Base-by-base conservation (phyloP, 352 stramenopile genomes). In the Globisporangium sylvaticum region DNA sequence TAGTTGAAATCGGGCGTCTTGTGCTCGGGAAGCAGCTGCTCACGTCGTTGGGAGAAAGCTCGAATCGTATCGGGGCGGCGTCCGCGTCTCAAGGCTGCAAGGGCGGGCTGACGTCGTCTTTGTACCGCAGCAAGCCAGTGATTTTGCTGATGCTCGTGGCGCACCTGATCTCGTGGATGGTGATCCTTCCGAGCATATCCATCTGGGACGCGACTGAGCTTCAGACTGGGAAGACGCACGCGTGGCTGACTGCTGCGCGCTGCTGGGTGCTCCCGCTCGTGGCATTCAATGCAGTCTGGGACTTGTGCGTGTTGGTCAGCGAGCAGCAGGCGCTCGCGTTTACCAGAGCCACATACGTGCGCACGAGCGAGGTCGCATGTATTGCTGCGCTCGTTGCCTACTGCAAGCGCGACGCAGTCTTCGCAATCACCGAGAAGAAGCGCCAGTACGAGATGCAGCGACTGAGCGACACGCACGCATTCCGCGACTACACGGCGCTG, bases 111-210 rank as follows among this genome's bases (percentile, higher is more conserved):
- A 76, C 72, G 10, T 58, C 68, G 48, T 69, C 71, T 37, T 69
- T 85, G n/a, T 65, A 79, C 14, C 72, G 78, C 18, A 88, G 79
- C 42, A 69, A 70, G 9, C 70, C 70, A 0, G 64, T 86, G 34
- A 63, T 68, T 14, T 20, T 72, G 10, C 65, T 90, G 14, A 80
- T 74, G n/a, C 7, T 74, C 20, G 22, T 81, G 20, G 76, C 79
- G 6, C 69, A 76, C 25, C n/a, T 85, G 18, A 31, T 90, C 5
- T 78, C 79, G 4, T 90, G 81, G 79, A 73, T 71, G 22, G 50
- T 84, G n/a, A 53, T 90, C n/a, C 37, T 85, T 20, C 81, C 79
- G 9, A 70, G 68, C 9, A 61, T 64, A n/a, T 65, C 71, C 3
- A 62, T 80, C 31, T 76, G 72, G 58, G 55, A 67, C n/a, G 72